Conservation (phyloP, 2,329 filamentous ascomycete species). For the Pseudocercospora cruenta region DNA sequence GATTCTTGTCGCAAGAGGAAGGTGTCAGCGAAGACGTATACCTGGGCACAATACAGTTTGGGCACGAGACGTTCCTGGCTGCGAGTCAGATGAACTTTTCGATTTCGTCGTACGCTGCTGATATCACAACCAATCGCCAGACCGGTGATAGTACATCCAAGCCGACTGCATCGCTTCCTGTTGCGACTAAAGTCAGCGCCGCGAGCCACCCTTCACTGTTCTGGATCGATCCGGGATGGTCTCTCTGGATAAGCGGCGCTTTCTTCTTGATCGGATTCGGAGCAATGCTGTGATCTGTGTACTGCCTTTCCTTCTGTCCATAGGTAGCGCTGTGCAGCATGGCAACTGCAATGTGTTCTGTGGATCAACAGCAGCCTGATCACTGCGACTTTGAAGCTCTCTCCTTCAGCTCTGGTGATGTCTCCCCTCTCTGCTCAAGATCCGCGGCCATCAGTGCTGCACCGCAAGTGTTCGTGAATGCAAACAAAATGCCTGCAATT, state of each 20-base stretch:
- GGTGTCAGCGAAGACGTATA: conserved; percentile 20
- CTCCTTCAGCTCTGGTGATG: conserved; percentile 39
- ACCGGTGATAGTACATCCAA: conserved; percentile 5
- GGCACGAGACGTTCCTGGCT: conserved; percentile 24
- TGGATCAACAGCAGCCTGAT: not conserved
- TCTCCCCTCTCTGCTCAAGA: conserved; percentile 39
- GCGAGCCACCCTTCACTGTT: not conserved
- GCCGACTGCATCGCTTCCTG: conserved; percentile 16
- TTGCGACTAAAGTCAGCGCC: conserved; percentile 10
- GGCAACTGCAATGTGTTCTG: not conserved
- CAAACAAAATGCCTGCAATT: conserved; percentile 78
- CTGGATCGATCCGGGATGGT: not conserved
- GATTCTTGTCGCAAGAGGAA: conserved; percentile 15
- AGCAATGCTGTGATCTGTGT: not conserved
- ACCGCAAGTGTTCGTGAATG: conserved; percentile 89
- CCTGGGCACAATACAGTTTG: conserved; percentile 24
- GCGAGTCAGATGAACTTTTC: conserved; percentile 24
- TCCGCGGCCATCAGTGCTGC: conserved; percentile 91
- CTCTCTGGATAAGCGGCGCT: not conserved
- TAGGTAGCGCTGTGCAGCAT: not conserved
- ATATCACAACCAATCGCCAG: conserved; percentile 4
- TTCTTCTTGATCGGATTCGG: not conserved
- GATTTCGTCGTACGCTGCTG: conserved; percentile 16
- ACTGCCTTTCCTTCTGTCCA: not conserved
- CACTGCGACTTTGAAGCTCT: conserved; percentile 27